Evolutionary conservation across 1,284 basidiomycete genomes (phyloP).

Genomic region (Ustilago hordei): DNA sequence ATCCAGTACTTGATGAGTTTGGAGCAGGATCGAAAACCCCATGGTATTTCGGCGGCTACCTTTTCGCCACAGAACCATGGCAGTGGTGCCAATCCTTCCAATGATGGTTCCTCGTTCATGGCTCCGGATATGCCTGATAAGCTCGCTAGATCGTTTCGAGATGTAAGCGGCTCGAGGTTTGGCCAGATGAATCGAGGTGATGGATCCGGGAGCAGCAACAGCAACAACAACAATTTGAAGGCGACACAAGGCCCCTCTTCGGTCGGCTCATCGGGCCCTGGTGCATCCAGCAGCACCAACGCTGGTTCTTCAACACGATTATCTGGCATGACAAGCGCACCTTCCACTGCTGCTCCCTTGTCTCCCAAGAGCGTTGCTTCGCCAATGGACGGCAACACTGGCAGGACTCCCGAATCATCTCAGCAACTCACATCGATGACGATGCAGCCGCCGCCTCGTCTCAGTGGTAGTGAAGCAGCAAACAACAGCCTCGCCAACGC

Average conservation of each 20-base stretch:
- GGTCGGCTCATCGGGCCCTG: slow-evolving; percentile 13
- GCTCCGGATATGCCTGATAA: slow-evolving; percentile 75
- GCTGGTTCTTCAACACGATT: slow-evolving; percentile 26
- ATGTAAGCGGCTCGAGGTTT: slow-evolving; percentile 76
- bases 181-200: slow-evolving; percentile 77
- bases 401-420: slow-evolving; percentile 30
- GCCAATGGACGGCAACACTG: slow-evolving; percentile 30
- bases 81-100: background rate
- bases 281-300: slow-evolving; percentile 17
- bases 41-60: slow-evolving; percentile 9
- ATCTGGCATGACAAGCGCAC: slow-evolving; percentile 28
- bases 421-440: slow-evolving; percentile 30
- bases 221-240: background rate
- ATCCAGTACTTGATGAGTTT: slow-evolving; percentile 81
- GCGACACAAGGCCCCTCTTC: slow-evolving; percentile 12
- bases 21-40: slow-evolving; percentile 36
- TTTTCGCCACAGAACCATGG: slow-evolving; percentile 19
- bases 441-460: slow-evolving; percentile 51
- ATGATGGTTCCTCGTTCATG: slow-evolving; percentile 72
- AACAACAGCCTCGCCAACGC: slow-evolving; percentile 28
- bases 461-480: slow-evolving; percentile 22
- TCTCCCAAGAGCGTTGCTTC: slow-evolving; percentile 56
- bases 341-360: slow-evolving; percentile 37
- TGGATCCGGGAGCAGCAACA: background rate
- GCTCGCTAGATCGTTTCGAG: slow-evolving; percentile 74